These are phyloP conservation scores for Fusarium musae DNA, from an alignment of 2,329 filamentous ascomycete species.

Conservation along the genomic window DNA sequence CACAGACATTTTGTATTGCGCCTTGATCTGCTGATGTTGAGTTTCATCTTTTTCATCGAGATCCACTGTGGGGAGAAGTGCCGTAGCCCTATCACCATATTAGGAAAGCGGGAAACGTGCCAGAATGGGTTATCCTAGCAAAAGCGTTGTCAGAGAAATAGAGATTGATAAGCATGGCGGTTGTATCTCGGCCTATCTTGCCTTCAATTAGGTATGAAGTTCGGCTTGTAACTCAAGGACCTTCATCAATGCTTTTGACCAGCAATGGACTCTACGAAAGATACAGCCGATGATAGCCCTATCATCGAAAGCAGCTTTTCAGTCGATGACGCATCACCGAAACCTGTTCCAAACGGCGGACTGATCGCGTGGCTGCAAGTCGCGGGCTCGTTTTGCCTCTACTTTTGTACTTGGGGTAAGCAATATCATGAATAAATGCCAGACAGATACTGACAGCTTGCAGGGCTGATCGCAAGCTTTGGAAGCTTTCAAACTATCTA, in stretches of 20 bases:
- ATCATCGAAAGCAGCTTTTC: neutral
- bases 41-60: neutral
- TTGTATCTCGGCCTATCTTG: neutral
- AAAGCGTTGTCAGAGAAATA: neutral
- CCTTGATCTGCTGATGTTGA: neutral
- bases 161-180: neutral
- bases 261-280: neutral
- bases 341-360: slow-evolving; percentile 24
- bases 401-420: slow-evolving; percentile 42
- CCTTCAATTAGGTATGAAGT: neutral
- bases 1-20: neutral
- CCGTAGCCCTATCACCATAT: neutral
- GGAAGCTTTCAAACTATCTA: slow-evolving; percentile 44
- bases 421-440: too few relatives aligned
- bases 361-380: slow-evolving; percentile 39
- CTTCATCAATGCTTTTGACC: neutral
- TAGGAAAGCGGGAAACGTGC: neutral
- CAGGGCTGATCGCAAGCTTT: slow-evolving; percentile 33
- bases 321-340: neutral
- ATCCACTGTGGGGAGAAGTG: neutral
- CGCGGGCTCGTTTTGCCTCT: slow-evolving; percentile 36
- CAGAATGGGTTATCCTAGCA: neutral
- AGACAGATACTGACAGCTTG: neutral
- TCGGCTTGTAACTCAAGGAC: neutral
- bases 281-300: neutral